These are phyloP conservation scores for Phytophthora tentaculata DNA, from an alignment of 352 stramenopile genomes.

Conservation along the genomic window DNA sequence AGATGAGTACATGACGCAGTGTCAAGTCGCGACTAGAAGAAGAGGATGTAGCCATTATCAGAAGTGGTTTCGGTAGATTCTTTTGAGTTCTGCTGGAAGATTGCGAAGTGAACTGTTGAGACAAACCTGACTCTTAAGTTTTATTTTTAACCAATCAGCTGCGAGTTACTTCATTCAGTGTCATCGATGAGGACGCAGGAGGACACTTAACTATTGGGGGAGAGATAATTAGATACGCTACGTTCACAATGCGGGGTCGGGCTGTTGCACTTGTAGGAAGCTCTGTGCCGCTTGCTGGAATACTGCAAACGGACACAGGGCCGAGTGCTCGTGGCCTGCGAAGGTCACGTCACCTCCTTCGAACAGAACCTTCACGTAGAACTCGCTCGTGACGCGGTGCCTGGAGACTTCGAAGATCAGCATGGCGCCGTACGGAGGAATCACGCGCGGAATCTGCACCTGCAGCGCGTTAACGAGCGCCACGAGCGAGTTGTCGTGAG, in stretches of 20 bases:
- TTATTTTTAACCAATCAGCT: slow-evolving; percentile 22
- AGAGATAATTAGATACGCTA: slow-evolving; percentile 3
- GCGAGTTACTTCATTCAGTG: slow-evolving; percentile 12
- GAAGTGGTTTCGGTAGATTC: neutral
- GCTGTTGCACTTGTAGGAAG: slow-evolving; percentile 47
- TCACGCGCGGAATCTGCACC: slow-evolving; percentile 53
- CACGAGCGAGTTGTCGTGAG: slow-evolving; percentile 84
- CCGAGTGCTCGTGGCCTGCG: slow-evolving; percentile 40
- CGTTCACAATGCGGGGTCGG: slow-evolving; percentile 17
- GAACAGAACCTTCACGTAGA: slow-evolving; percentile 62
- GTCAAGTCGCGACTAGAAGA: slow-evolving; percentile 38
- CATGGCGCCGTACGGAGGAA: slow-evolving; percentile 77
- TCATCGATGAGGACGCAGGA: slow-evolving; percentile 11
- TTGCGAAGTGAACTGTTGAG: slow-evolving; percentile 22
- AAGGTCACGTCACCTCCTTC: slow-evolving; percentile 59
- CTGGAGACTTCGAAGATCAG: slow-evolving; percentile 76
- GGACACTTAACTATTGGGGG: slow-evolving; percentile 13
- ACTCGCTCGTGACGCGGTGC: slow-evolving; percentile 43
- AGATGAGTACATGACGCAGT: slow-evolving; percentile 77
- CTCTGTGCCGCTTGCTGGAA: slow-evolving; percentile 52
- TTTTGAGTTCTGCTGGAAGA: slow-evolving; percentile 26
- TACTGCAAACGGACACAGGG: slow-evolving; percentile 64
- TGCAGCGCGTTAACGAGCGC: slow-evolving; percentile 70
- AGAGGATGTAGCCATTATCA: slow-evolving; percentile 32
- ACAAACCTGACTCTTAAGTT: too few relatives aligned